Evolutionary conservation across 2,329 filamentous ascomycete genomes (phyloP), one percentile per base, ranked within the genome.

Genomic region (Sporothrix variecibatus): DNA sequence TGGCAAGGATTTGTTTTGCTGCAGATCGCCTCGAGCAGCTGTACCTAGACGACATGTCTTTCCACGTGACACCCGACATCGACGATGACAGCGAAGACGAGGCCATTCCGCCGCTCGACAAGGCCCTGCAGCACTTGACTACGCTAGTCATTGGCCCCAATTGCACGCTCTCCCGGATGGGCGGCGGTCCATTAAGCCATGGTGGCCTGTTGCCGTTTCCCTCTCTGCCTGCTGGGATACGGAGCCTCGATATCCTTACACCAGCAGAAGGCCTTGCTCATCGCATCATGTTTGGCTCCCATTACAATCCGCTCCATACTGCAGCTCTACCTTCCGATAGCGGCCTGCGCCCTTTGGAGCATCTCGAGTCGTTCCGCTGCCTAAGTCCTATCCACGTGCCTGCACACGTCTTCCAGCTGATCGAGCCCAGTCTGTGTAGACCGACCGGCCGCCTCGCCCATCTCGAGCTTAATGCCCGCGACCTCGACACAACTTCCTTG

Each of bases 11-110:
- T 11, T 73, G 38, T 26, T 12, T 26, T 20, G 56, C 38, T 2
- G 56, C 72, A n/a, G 65, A 71, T 5, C n/a, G 26, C 2, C 73
- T 77, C 0, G 70, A 77, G 64, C 76, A 77, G 56, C 70, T 77
- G 3, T 71, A 43, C 12, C 69, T 77, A 2, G 74, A 73, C 6
- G 1, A 64, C 9, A n/a, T 74, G 15, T 2, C 11, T 3, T 62
- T 69, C 26, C 4, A 15, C 3, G 23, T 20, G 46, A 6, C 15
- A 23, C 49, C 15, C 34, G 38, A 46, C n/a, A 20, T 28, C 4
- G 20, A 26, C 23, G 8, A 28, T 8, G 46, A 15, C 31, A 26
- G 17, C 38, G 34, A 26, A 2, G 64, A 34, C 26, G 38, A 38
- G 11, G 51, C 11, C 1, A 20, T 68, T 1, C 28, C n/a, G 7